Conservation (phyloP, 2,329 filamentous ascomycete genomes). For the Cladosporium sp. region DNA sequence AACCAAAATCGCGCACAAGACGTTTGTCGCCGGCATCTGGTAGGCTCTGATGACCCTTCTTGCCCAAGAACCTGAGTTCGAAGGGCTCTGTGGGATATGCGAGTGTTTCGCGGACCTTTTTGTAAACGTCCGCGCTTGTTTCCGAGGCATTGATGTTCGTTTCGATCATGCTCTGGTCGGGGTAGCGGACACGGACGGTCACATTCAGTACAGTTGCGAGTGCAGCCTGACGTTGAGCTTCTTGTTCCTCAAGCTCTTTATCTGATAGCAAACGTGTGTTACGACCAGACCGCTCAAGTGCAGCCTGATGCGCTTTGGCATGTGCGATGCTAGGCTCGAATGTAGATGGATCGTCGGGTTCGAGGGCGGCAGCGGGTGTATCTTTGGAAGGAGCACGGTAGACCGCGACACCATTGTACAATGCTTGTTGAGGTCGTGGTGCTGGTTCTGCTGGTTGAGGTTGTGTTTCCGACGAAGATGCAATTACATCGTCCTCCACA, state of each 20-base stretch:
- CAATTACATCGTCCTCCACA: conserved; percentile 31
- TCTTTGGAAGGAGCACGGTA: conserved; percentile 74
- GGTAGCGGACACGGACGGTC: conserved; percentile 79
- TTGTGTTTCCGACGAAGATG: conserved; percentile 31
- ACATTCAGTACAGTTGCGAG: conserved; percentile 67
- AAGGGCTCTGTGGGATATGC: conserved; percentile 64
- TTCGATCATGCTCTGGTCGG: conserved; percentile 77
- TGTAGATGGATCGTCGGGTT: conserved; percentile 69
- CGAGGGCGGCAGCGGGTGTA: conserved; percentile 70
- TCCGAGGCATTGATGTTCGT: conserved; percentile 68
- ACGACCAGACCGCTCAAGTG: conserved; percentile 60
- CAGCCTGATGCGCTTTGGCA: conserved; percentile 71
- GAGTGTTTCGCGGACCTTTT: conserved; percentile 72
- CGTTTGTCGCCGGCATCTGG: conserved; percentile 41
- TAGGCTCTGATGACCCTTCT: conserved; percentile 42
- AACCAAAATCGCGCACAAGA: conserved; percentile 71
- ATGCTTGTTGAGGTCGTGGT: conserved; percentile 7
- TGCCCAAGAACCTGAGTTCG: conserved; percentile 64
- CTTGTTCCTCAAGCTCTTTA: conserved; percentile 72
- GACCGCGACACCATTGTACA: conserved; percentile 46
- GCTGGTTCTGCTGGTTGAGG: conserved; percentile 16
- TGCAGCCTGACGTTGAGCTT: conserved; percentile 63
- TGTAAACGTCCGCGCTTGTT: conserved; percentile 71
- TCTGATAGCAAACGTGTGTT: conserved; percentile 82
- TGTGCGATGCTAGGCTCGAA: conserved; percentile 75